These are phyloP conservation scores for Zasmidium angulare DNA, from an alignment of 2,329 filamentous ascomycete species.

Conservation along the genomic window DNA sequence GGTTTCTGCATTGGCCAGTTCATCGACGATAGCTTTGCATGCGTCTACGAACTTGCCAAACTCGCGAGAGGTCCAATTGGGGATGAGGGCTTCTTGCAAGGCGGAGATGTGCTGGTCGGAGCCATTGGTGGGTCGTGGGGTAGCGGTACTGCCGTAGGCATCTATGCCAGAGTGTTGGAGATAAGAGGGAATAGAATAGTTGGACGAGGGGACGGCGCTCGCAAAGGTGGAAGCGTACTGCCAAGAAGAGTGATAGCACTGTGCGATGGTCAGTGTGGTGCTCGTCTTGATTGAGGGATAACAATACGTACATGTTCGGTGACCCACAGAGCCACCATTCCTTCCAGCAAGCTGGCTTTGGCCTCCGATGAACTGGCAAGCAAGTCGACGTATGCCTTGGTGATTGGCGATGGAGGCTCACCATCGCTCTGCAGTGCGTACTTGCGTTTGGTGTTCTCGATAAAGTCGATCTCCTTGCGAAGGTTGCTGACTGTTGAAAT, in stretches of 20 bases:
- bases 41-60: conserved; percentile 53
- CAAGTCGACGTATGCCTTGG: conserved; percentile 57
- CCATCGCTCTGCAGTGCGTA: conserved; percentile 57
- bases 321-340: conserved; percentile 73
- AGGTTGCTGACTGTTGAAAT: conserved; percentile 66
- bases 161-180: conserved; percentile 20
- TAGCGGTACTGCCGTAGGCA: conserved; percentile 11
- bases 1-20: conserved; percentile 49
- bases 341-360: conserved; percentile 60
- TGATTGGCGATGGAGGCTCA: conserved; percentile 49
- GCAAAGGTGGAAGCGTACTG: conserved; percentile 48
- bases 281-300: not conserved
- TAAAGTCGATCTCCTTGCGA: conserved; percentile 66
- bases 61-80: conserved; percentile 52
- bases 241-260: conserved; percentile 51
- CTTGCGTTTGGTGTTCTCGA: conserved; percentile 61
- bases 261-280: conserved; percentile 11
- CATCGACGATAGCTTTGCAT: conserved; percentile 49
- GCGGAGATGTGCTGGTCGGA: conserved; percentile 49
- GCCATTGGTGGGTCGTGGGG: conserved; percentile 12
- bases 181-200: conserved; percentile 35
- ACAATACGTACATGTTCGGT: conserved; percentile 59
- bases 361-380: conserved; percentile 58
- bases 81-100: conserved; percentile 51
- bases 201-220: conserved; percentile 27